These are phyloP conservation scores for Tylopilus balloui DNA, from an alignment of 768 basidiomycete species.

Conservation along the genomic window DNA sequence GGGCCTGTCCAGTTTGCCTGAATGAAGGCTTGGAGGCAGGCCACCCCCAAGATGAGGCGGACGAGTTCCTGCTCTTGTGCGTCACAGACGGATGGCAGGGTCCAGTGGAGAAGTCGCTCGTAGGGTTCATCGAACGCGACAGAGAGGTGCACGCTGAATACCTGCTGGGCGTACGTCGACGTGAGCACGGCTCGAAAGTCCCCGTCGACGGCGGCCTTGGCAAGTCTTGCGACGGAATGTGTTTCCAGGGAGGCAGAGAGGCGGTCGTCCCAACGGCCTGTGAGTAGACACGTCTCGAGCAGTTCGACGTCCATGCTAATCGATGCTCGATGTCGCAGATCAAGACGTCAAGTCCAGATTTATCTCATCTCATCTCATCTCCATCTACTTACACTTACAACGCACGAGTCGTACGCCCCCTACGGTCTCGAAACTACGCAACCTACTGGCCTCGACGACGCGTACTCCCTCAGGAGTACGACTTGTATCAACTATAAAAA, in stretches of 20 bases:
- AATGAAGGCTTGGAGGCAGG: slow-evolving; percentile 84
- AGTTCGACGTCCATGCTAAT: slow-evolving; percentile 19
- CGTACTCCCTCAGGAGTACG: no score
- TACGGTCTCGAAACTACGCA: no score
- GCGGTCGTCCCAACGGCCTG: slow-evolving; percentile 40
- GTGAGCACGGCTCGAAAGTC: slow-evolving; percentile 52
- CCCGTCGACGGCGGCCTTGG: slow-evolving; percentile 55
- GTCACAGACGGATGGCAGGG: slow-evolving; percentile 26
- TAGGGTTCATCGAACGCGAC: slow-evolving; percentile 39
- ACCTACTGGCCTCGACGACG: no score
- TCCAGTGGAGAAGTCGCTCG: slow-evolving; percentile 32
- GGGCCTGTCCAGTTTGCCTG: slow-evolving; percentile 98
- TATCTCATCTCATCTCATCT: background rate
- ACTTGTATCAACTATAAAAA: no score
- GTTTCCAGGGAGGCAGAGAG: slow-evolving; percentile 15
- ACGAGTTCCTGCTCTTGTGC: slow-evolving; percentile 47
- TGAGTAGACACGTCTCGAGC: slow-evolving; percentile 57
- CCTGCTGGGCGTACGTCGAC: slow-evolving; percentile 38
- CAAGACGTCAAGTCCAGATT: background rate
- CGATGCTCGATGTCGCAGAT: background rate
- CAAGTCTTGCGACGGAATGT: slow-evolving; percentile 34
- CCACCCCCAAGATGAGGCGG: slow-evolving; percentile 63
- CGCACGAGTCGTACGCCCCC: no score
- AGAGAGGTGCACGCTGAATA: slow-evolving; percentile 34
- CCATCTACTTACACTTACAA: no score